Base-by-base conservation (phyloP, 768 basidiomycete species). In the Dentipellis fragilis region DNA sequence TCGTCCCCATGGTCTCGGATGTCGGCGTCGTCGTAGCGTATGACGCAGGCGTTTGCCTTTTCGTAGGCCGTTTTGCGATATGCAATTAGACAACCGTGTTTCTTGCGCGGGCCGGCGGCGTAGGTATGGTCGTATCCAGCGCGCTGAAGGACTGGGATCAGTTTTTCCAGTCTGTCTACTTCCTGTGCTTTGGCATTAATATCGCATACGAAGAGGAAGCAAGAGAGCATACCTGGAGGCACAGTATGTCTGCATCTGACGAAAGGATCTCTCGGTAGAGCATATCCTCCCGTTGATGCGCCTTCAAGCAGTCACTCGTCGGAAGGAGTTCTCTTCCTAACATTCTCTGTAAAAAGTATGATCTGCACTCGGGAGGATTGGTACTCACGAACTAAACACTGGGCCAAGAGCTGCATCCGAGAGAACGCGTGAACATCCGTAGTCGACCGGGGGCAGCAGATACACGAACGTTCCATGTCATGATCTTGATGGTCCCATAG, bases 51-150 rank as follows among this genome's bases (percentile, higher is more conserved):
- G 2, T 69, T 75, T 19, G 76, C 57, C 57, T 77, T 69, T 23
- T 67, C 69, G 64, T 82, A 91, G 14, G 69, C 59, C 22, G 71
- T 66, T 19, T 72, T 70, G 58, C 82, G 82, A 70, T 81, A 93
- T 0, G 87, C 83, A 57, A 96, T 81, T 53, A 95, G 79, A 66
- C 89, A 88, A 1, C 93, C 93, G 59, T 97, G 93, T 48, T 78
- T 80, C 71, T 97, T 97, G 7, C 71, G 70, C 17, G 78, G 83
- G 10, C 90, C 93, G 37, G 80, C 74, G 7, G 81, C 83, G 67
- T 82, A 86, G 51, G 80, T 76, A 64, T 80, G 69, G 9, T 72
- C 68, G 66, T 93, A 93, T 10, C 81, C 80, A 11, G 81, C 81
- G 35, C 72, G 66, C 47, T 85, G 76, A 7, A 95, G 75, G 19